phyloP scores from a whole-genome alignment of 2,329 filamentous ascomycete species.

The Ophiostoma triangulosporum region DNA sequence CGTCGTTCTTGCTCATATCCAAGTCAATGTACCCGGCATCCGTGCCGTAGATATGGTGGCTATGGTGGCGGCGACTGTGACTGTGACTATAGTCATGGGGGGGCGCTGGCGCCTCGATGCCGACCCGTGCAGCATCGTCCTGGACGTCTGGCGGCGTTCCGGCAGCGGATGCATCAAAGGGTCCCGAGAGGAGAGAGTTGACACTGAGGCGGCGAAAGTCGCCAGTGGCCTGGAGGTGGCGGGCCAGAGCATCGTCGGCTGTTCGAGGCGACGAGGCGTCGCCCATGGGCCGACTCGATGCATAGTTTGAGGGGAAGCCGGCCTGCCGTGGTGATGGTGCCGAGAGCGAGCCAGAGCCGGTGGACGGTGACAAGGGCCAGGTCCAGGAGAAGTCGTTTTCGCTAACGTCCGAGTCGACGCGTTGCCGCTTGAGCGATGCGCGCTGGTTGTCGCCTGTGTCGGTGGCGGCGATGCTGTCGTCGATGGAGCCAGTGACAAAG shows the following conservation, averaged over 20 bases:
- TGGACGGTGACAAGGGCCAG: slow-evolving; percentile 13
- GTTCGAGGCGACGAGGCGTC: slow-evolving; percentile 1
- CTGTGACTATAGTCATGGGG: background rate
- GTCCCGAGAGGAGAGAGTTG: slow-evolving; percentile 46
- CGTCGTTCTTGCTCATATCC: slow-evolving; percentile 59
- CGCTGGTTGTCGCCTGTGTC: background rate
- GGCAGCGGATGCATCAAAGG: background rate
- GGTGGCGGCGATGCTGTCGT: background rate
- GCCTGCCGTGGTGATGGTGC: slow-evolving; percentile 8
- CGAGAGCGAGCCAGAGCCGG: slow-evolving; percentile 9
- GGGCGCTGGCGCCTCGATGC: too few species aligned
- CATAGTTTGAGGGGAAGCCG: background rate
- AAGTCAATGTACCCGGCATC: slow-evolving; percentile 57
- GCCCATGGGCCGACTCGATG: background rate
- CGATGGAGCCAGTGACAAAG: background rate
- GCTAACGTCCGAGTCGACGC: slow-evolving; percentile 12
- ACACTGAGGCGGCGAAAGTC: slow-evolving; percentile 41
- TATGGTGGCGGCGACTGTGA: slow-evolving; percentile 9
- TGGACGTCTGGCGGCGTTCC: background rate
- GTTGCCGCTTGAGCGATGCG: slow-evolving; percentile 6
- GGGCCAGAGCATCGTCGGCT: slow-evolving; percentile 1
- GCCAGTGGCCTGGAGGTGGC: slow-evolving; percentile 3
- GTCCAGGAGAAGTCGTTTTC: slow-evolving; percentile 15
- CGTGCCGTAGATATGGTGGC: slow-evolving; percentile 47
- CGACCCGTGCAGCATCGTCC: too few species aligned